phyloP scores from a whole-genome alignment of 805 yeast species.

The Sugiyamaella smithiae region DNA sequence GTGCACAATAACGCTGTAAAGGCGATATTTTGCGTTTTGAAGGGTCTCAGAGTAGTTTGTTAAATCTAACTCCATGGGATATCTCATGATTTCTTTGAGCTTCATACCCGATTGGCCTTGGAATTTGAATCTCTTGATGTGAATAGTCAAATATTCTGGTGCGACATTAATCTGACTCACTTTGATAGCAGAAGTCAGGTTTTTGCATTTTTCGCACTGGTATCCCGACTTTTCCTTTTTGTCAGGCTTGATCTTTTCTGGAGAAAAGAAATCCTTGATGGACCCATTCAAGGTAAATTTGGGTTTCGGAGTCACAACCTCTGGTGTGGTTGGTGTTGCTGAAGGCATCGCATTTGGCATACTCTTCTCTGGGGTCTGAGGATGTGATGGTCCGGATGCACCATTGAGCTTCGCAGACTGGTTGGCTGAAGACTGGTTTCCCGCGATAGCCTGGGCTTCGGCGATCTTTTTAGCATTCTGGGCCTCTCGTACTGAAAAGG shows the following conservation, averaged over 20 bases:
- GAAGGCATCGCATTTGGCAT: neutral
- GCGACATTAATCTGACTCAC: slow-evolving; percentile 70
- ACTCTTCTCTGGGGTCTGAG: neutral
- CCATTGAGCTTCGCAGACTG: neutral
- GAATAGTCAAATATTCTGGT: slow-evolving; percentile 85
- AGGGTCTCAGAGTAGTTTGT: slow-evolving; percentile 46
- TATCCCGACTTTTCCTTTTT: slow-evolving; percentile 50
- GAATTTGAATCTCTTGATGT: slow-evolving; percentile 87
- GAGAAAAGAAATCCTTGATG: slow-evolving; percentile 74
- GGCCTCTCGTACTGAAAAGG: slow-evolving; percentile 46
- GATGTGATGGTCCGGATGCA: neutral
- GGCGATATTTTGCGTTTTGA: slow-evolving; percentile 59
- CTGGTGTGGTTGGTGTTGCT: slow-evolving; percentile 3
- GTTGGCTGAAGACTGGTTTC: neutral
- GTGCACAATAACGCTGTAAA: slow-evolving; percentile 84
- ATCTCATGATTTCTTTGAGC: slow-evolving; percentile 81
- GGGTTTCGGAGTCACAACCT: slow-evolving; percentile 6
- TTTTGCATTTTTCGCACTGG: slow-evolving; percentile 81
- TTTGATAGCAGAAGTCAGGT: slow-evolving; percentile 73
- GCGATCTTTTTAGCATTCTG: slow-evolving; percentile 1
- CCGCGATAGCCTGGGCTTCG: slow-evolving; percentile 7
- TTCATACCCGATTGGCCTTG: slow-evolving; percentile 58
- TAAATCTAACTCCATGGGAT: slow-evolving; percentile 74
- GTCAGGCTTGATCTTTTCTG: slow-evolving; percentile 72
- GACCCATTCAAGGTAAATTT: slow-evolving; percentile 69